A percentile compares a stretch with the other conserved stretches of the same genome.
Conservation (phyloP, 257 asterid genomes). For the Nicotiana undulata region DNA sequence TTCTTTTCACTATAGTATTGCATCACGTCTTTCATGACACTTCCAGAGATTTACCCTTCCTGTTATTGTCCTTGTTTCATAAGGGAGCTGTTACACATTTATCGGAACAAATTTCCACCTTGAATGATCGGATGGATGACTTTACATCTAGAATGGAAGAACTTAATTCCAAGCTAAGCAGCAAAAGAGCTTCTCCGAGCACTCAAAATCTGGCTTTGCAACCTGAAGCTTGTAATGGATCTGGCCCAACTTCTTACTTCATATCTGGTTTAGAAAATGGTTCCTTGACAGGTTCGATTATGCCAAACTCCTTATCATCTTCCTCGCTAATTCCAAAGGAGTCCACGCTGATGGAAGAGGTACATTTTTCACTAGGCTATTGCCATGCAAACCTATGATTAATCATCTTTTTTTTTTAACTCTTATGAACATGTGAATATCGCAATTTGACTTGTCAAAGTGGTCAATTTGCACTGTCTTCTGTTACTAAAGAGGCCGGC, state of each 20-base stretch:
- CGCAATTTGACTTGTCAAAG: neutral
- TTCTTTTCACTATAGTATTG: neutral
- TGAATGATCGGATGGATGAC: constrained; percentile 86
- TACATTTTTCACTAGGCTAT: constrained; percentile 12
- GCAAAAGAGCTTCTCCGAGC: constrained; percentile 42
- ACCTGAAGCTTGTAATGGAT: constrained; percentile 66
- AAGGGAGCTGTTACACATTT: constrained; percentile 69
- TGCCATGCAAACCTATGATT: neutral
- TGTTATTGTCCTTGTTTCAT: neutral
- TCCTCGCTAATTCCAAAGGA: constrained; percentile 72
- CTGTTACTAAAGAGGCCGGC: no score
- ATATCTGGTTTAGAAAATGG: constrained; percentile 79
- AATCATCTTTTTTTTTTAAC: neutral
- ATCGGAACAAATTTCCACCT: constrained; percentile 78
- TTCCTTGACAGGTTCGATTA: constrained; percentile 55
- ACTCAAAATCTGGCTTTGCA: constrained; percentile 40
- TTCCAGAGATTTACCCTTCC: neutral
- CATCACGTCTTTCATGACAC: neutral
- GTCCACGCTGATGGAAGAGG: constrained; percentile 74
- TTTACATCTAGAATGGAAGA: constrained; percentile 73
- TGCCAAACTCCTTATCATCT: constrained; percentile 71
- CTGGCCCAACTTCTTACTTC: constrained; percentile 82
- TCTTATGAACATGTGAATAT: neutral
- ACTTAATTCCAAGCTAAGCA: constrained; percentile 58
- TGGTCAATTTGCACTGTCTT: neutral